Conservation (phyloP, 2,329 filamentous ascomycete genomes). For the Aureobasidium zeae region DNA sequence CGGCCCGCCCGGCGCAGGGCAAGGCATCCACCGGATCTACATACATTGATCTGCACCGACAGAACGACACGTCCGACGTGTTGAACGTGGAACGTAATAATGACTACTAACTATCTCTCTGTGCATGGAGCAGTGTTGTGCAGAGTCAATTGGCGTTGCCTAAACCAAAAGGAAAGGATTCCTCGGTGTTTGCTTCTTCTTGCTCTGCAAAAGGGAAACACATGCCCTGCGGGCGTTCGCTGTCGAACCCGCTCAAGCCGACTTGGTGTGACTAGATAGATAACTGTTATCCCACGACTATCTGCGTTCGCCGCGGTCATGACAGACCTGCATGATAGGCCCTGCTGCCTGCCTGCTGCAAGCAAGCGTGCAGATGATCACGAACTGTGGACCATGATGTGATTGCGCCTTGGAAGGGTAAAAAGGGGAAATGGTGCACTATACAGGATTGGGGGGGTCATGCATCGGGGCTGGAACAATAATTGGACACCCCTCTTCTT, state of each 20-base stretch:
- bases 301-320: conserved; percentile 9
- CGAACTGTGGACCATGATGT: conserved; percentile 12
- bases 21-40: conserved; percentile 11
- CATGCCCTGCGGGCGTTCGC: conserved; percentile 8
- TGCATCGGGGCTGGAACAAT: too few relatives aligned
- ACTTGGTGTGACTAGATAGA: neutral
- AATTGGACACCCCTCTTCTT: neutral
- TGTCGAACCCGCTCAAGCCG: conserved; percentile 7
- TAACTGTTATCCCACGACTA: conserved; percentile 6
- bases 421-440: conserved; percentile 5
- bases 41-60: conserved; percentile 13
- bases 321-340: conserved; percentile 12
- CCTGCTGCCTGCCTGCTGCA: conserved; percentile 12
- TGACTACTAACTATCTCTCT: too few relatives aligned
- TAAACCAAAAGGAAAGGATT: too few relatives aligned
- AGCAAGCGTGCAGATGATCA: conserved; percentile 15
- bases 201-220: too few relatives aligned
- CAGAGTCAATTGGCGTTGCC: too few relatives aligned
- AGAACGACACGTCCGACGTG: conserved; percentile 10
- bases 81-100: too few relatives aligned
- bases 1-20: conserved; percentile 14
- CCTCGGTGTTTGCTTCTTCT: neutral
- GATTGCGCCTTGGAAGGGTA: conserved; percentile 1
- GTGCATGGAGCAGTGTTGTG: too few relatives aligned
- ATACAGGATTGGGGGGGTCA: conserved; percentile 5